phyloP scores from a whole-genome alignment of 1,284 basidiomycete species.

The Ustilago vetiveriae region DNA sequence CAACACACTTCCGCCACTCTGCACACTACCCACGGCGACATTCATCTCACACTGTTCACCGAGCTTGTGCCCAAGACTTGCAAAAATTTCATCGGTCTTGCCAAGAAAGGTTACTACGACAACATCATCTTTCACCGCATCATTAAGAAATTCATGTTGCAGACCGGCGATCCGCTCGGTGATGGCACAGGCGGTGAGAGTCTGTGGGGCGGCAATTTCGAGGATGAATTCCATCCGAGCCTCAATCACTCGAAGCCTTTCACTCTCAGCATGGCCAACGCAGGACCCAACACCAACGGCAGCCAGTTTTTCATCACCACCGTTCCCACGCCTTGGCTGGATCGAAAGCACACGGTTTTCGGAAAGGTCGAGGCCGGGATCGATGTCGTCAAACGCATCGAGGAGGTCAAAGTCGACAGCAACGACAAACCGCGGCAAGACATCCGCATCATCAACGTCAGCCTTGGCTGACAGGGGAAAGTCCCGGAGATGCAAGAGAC shows the following conservation, averaged over 20 bases:
- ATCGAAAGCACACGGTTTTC: constrained; percentile 73
- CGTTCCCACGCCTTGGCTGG: constrained; percentile 90
- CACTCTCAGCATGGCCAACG: constrained; percentile 99
- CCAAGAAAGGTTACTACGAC: constrained; percentile 91
- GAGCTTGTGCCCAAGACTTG: constrained; percentile 91
- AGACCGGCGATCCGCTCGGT: constrained; percentile 95
- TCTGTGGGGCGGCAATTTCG: constrained; percentile 87
- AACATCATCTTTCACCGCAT: constrained; percentile 95
- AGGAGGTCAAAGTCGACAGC: constrained; percentile 73
- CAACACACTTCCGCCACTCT: constrained; percentile 75
- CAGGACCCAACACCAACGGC: constrained; percentile 90
- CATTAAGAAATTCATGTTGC: constrained; percentile 99
- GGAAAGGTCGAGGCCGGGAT: constrained; percentile 71
- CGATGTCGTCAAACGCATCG: constrained; percentile 79
- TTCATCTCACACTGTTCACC: constrained; percentile 84
- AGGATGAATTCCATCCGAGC: constrained; percentile 89
- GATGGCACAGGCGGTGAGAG: constrained; percentile 95
- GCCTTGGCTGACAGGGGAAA: constrained; percentile 20
- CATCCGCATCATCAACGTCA: constrained; percentile 44
- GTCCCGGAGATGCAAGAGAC: neutral
- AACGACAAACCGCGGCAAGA: constrained; percentile 66
- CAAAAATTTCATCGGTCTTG: constrained; percentile 95
- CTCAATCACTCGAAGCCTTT: constrained; percentile 93
- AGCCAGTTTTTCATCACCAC: constrained; percentile 99
- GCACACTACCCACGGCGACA: constrained; percentile 95